phyloP scores from a whole-genome alignment of 2,329 filamentous ascomycete species.

The Lojkania enalia region DNA sequence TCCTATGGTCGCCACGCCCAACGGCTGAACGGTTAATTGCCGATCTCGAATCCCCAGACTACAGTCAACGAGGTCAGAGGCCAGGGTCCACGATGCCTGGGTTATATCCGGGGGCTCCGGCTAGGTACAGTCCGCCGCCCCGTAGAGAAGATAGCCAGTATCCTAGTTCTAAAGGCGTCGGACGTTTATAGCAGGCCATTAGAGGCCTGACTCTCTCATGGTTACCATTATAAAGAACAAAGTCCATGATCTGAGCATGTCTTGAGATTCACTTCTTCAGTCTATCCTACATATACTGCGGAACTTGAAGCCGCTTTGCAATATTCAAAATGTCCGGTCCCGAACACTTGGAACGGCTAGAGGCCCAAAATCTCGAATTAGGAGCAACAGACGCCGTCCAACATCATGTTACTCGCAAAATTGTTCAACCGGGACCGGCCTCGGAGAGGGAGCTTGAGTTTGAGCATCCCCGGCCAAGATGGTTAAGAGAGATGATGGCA shows the following conservation, averaged over 20 bases:
- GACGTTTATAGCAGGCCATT: not conserved
- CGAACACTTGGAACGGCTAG: not conserved
- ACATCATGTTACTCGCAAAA: slow-evolving; percentile 54
- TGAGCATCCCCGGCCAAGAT: slow-evolving; percentile 57
- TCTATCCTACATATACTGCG: not conserved
- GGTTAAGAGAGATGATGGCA: slow-evolving; percentile 59
- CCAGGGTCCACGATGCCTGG: not conserved
- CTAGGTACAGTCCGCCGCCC: not conserved
- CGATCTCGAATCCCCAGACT: not conserved
- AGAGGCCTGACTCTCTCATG: not conserved
- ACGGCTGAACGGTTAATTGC: too few relatives aligned
- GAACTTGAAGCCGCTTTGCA: too few relatives aligned
- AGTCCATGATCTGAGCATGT: too few relatives aligned
- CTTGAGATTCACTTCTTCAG: too few relatives aligned
- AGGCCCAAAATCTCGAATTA: slow-evolving; percentile 50
- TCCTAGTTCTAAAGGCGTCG: not conserved
- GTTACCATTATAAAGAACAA: not conserved
- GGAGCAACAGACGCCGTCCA: slow-evolving; percentile 59
- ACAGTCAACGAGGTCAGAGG: not conserved
- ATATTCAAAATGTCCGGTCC: not conserved
- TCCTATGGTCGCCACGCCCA: too few relatives aligned
- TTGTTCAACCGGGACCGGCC: slow-evolving; percentile 55
- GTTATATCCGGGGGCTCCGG: not conserved
- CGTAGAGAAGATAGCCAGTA: not conserved
- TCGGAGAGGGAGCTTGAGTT: slow-evolving; percentile 60